Percentiles rank a stretch among this genome's conserved stretches.
Evolutionary conservation across 2,329 filamentous ascomycete species (phyloP).

Genomic region (Parafenestella ontariensis): DNA sequence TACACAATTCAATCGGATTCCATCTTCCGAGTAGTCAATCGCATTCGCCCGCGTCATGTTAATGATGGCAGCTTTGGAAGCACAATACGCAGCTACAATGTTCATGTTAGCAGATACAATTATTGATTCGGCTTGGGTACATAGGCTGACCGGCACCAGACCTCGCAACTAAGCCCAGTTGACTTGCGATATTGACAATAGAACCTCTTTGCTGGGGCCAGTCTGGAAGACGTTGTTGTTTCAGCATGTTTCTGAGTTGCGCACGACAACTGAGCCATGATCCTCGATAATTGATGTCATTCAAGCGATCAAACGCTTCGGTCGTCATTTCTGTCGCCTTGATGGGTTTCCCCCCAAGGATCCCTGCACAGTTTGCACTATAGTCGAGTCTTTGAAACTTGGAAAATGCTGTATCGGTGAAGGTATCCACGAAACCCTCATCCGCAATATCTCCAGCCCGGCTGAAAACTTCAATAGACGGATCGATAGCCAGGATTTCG

Average conservation of each 20-base stretch:
- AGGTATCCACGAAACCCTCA: slow-evolving; percentile 52
- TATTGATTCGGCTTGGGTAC: neutral
- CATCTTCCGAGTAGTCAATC: slow-evolving; percentile 60
- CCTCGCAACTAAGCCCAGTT: slow-evolving; percentile 54
- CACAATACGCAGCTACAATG: slow-evolving; percentile 60
- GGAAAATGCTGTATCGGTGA: slow-evolving; percentile 48
- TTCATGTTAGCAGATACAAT: slow-evolving; percentile 10
- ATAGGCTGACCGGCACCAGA: slow-evolving; percentile 26
- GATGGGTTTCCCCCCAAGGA: slow-evolving; percentile 52
- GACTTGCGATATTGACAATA: slow-evolving; percentile 64
- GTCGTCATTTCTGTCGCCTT: slow-evolving; percentile 57
- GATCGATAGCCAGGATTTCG: slow-evolving; percentile 25
- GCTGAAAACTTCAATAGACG: slow-evolving; percentile 41
- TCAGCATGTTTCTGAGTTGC: slow-evolving; percentile 59
- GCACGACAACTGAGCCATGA: slow-evolving; percentile 64
- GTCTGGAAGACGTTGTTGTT: slow-evolving; percentile 57
- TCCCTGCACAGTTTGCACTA: slow-evolving; percentile 63
- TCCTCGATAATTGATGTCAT: slow-evolving; percentile 64
- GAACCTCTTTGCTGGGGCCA: slow-evolving; percentile 46
- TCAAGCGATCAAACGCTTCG: slow-evolving; percentile 61
- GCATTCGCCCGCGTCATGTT: slow-evolving; percentile 64
- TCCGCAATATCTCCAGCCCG: slow-evolving; percentile 59
- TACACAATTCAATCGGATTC: slow-evolving; percentile 66
- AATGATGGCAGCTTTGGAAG: slow-evolving; percentile 65
- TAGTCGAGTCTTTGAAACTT: slow-evolving; percentile 62